Evolutionary conservation across 345 rosid species (phyloP), one percentile per base, ranked within the genome.

Genomic region (Kernera saxatilis): DNA sequence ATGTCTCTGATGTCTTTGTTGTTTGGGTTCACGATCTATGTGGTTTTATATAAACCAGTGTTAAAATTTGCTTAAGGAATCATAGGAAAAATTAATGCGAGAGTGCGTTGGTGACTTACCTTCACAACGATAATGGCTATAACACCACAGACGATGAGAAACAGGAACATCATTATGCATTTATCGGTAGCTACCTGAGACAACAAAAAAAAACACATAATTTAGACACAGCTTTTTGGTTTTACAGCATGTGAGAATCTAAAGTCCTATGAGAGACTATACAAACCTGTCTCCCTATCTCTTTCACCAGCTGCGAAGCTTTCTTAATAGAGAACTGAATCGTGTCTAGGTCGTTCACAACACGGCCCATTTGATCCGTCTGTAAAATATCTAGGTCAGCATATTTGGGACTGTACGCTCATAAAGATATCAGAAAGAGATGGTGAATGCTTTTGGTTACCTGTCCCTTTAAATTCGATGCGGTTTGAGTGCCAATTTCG

Each of bases 301-400:
- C 98, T 87, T 89, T 89, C 81, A 93, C 98, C 1, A 91, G 84
- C 84, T 93, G 94, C 1, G 98, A 89, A 35, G 97, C 97, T 77
- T 93, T 93, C 85, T 93, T 93, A 70, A 93, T 84, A 26, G 98
- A 93, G 80, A 93, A 93, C 61, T 93, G 99, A 78, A 93, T 89
- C 3, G 97, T 93, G 78, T 94, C 97, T 39, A 94, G 85, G 79
- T 91, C 82, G 54, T 94, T 88, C 33, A 89, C 97, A 54, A 91
- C 85, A 1, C 93, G 89, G 4, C 94, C 99, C 99, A 94, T 94
- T 94, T 94, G 99, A 41, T 93, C 99, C 18, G 99, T 89, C 96
- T 93, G 84, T 39, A 72, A 35, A 9, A 14, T 5, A 55, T 67
- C n/a, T 3, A 36, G 8, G 62, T 57, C 48, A 56, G 23, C 15